Evolutionary conservation across 345 rosid species (phyloP), one percentile per base, ranked within the genome.

Genomic region (Acer negundo): DNA sequence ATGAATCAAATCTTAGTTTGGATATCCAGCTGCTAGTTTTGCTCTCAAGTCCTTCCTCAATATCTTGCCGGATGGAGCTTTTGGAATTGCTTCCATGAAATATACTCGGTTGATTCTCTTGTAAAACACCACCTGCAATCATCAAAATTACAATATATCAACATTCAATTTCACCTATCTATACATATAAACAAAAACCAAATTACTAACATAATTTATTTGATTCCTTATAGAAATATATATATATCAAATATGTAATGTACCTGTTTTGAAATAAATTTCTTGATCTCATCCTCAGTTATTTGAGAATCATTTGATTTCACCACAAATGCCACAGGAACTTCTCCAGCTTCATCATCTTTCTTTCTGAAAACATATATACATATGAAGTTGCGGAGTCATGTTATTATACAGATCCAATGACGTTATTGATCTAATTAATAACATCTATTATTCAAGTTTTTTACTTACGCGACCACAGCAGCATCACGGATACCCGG

Each of bases 41-140:
- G 86, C 87, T 83, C 87, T 85, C 20, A 92, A 80, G 1, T 89
- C 92, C 73, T 90, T 92, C 79, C 97, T 87, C 77, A 92, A 77
- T 12, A 90, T 90, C 82, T 92, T 92, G 7, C 97, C 97, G 0
- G 97, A 90, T 0, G 90, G 90, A n/a, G 97, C 92, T 84, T 90
- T 92, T 0, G 95, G 97, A 66, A 92, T 89, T 31, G 85, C 75
- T 6, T 90, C 89, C 7, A 78, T 73, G 85, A 90, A 92, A 77
- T 77, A 84, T 46, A 90, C 97, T 31, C 62, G 80, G 53, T 69
- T 78, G 26, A 92, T 73, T 81, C 92, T 80, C 86, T 92, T 92
- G 85, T 90, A 92, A 75, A 83, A 90, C 70, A 90, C 87, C 72
- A 92, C 97, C 93, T 92, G 66, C 71, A 80, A 6, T 19, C 74